These are phyloP conservation scores for Claviceps digitariae DNA, from an alignment of 2,329 filamentous ascomycete genomes.

Conservation along the genomic window DNA sequence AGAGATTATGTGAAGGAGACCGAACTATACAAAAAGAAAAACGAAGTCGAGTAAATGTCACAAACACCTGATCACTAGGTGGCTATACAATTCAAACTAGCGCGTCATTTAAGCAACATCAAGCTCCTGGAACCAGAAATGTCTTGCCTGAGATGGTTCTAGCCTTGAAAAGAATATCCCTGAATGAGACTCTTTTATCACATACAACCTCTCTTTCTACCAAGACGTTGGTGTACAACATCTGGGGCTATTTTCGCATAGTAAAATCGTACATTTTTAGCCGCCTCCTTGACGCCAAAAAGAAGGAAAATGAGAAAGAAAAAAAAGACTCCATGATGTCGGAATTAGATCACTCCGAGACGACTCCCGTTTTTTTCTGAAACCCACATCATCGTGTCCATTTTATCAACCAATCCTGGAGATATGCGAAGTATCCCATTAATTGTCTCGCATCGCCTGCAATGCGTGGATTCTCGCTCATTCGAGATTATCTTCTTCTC, in stretches of 20 bases:
- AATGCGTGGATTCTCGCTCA: neutral
- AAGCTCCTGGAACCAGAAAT: neutral
- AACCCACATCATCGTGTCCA: neutral
- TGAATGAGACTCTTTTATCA: neutral
- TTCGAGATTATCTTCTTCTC: neutral
- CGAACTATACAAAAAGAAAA: neutral
- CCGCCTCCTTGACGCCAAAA: neutral
- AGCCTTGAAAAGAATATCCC: neutral
- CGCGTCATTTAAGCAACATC: slow-evolving; percentile 3
- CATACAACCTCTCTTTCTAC: neutral
- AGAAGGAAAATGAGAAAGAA: neutral
- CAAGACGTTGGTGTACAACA: neutral
- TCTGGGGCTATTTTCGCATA: neutral
- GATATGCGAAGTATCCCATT: neutral
- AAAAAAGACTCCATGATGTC: neutral
- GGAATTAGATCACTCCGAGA: neutral
- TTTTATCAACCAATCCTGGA: neutral
- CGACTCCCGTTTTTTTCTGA: neutral
- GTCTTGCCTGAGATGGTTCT: neutral
- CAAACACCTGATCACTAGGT: slow-evolving; percentile 3
- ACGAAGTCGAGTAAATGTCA: slow-evolving; percentile 1
- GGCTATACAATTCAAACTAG: slow-evolving; percentile 5
- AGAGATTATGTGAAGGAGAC: slow-evolving; percentile 5
- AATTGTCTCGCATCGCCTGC: neutral
- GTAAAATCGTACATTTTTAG: neutral